Base-by-base conservation (phyloP, 495 filamentous ascomycete species). In the Talaromyces borbonicus region DNA sequence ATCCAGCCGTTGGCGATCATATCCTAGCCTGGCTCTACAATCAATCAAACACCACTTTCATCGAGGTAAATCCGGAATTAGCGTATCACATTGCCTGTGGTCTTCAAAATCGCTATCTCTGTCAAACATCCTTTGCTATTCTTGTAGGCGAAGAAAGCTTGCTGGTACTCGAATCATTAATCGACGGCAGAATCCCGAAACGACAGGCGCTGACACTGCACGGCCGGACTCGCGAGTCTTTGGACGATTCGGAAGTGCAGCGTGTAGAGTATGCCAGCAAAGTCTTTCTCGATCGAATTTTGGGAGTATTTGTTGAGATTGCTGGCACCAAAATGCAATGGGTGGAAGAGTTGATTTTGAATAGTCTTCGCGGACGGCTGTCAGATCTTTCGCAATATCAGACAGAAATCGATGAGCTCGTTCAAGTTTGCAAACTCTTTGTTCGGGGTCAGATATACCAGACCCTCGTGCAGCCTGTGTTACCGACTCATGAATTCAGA, bases 211-310 rank as follows among this genome's bases (percentile, higher is more conserved):
- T 22, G 8, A 53, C 46, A 4, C n/a, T 66, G 8, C 53, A 55
- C 49, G 59, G 67, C 36, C 62, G 62, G 1, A 51, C 53, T 9
- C 57, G 52, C 22, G 67, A 67, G 5, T 43, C 49, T 2, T 33
- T 74, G 14, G 65, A 71, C 18, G 71, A 75, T 49, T 56, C 51
- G 0, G 67, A 71, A 35, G 37, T 64, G 11, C 69, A 72, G 27
- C 68, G 70, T 1, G 59, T 77, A 12, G 69, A 77, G 50, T 73
- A 76, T 52, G 72, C 73, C 5, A 69, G 67, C 37, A 67, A 70
- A 45, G 55, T 51, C 22, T 71, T 76, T 36, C 42, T 61, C 14
- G 64, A 66, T 2, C 55, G 61, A 14, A 52, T 73, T 5, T 36
- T 61, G 6, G 47, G 46, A 5, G 49, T 49, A 5, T 70, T 74